Percentiles rank a stretch among this genome's conserved stretches.
phyloP scores from a whole-genome alignment of 2,329 filamentous ascomycete species.

The Aureobasidium uvarum region DNA sequence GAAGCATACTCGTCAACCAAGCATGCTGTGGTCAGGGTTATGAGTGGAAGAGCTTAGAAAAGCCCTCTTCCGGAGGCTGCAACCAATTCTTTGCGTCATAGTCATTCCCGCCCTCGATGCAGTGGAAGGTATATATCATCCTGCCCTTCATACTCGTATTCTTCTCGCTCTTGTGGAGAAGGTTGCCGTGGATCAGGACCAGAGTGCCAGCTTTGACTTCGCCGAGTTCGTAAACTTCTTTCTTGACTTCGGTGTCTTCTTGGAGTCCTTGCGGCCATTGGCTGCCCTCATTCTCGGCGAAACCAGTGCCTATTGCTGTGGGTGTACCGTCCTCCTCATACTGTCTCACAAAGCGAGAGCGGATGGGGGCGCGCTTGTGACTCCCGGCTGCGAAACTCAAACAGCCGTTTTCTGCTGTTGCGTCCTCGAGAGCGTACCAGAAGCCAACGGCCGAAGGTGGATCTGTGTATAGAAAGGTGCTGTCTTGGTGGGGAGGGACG shows the following conservation, averaged over 20 bases:
- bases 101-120: slow-evolving; percentile 76
- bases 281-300: slow-evolving; percentile 63
- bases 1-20: neutral
- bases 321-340: slow-evolving; percentile 41
- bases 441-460: slow-evolving; percentile 88
- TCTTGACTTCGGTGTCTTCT: slow-evolving; percentile 43
- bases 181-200: slow-evolving; percentile 92
- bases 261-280: slow-evolving; percentile 48
- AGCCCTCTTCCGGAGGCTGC: slow-evolving; percentile 76
- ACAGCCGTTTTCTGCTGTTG: slow-evolving; percentile 81
- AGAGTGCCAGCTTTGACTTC: slow-evolving; percentile 89
- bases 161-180: slow-evolving; percentile 93
- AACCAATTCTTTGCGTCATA: slow-evolving; percentile 94
- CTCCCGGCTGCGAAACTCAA: slow-evolving; percentile 81
- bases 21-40: neutral
- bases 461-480: slow-evolving; percentile 86
- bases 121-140: slow-evolving; percentile 97
- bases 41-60: slow-evolving; percentile 45
- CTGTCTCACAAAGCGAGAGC: slow-evolving; percentile 70
- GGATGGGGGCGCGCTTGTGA: slow-evolving; percentile 70
- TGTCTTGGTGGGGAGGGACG: slow-evolving; percentile 89
- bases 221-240: slow-evolving; percentile 68
- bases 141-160: slow-evolving; percentile 82
- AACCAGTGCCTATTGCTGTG: slow-evolving; percentile 56
- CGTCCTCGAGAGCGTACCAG: slow-evolving; percentile 97